A percentile compares a stretch with the other conserved stretches of the same genome.
phyloP scores from a whole-genome alignment of 192 early-diverging fungal genomes.

The Endogone sp. region DNA sequence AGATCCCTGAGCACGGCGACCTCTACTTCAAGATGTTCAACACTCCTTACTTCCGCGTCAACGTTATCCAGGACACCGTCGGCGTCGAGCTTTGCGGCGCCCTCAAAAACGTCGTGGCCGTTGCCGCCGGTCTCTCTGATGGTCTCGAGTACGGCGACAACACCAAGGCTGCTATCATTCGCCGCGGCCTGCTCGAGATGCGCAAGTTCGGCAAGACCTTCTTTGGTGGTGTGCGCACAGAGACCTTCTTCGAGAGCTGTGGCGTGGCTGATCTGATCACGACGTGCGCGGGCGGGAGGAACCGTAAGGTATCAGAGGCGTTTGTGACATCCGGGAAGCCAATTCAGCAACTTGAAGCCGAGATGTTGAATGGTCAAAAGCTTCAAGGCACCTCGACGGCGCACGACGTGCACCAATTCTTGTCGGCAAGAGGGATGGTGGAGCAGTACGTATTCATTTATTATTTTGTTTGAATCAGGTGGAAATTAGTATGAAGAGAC shows the following conservation, averaged over 20 bases:
- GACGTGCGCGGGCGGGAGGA: conserved; percentile 95
- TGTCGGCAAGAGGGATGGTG: conserved; percentile 54
- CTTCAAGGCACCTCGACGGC: conserved; percentile 93
- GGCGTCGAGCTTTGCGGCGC: conserved; percentile 98
- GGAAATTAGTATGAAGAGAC: background rate
- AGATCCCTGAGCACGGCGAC: conserved; percentile 63
- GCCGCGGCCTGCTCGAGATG: conserved; percentile 95
- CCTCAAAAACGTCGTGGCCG: conserved; percentile 97
- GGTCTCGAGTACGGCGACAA: conserved; percentile 92
- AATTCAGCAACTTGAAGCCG: conserved; percentile 86
- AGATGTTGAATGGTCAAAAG: conserved; percentile 96
- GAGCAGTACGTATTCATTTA: conserved; percentile 33
- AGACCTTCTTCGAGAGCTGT: conserved; percentile 97
- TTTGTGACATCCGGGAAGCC: conserved; percentile 90
- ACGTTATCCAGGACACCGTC: conserved; percentile 78
- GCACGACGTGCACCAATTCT: conserved; percentile 79
- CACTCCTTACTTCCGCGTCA: conserved; percentile 86
- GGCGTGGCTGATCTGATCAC: conserved; percentile 97
- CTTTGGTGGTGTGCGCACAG: conserved; percentile 77
- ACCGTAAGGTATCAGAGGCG: conserved; percentile 90
- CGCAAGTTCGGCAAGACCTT: conserved; percentile 86
- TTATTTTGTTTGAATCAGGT: background rate
- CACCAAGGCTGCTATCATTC: conserved; percentile 97
- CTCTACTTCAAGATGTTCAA: conserved; percentile 80
- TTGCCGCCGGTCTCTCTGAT: conserved; percentile 94